Conservation (phyloP, 148 eudicot species). For the Chenopodium suecicum region DNA sequence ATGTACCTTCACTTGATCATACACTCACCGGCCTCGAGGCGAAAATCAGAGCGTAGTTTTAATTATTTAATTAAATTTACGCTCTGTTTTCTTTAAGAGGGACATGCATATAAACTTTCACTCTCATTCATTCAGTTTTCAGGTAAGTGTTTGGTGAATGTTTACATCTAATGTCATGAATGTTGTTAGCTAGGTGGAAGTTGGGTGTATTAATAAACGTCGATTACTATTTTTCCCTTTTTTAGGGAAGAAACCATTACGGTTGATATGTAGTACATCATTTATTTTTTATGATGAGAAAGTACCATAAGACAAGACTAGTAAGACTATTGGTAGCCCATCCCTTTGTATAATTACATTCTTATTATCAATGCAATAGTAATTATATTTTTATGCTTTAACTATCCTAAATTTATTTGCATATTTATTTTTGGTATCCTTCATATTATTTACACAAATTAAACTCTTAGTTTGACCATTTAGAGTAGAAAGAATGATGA, state of each 20-base stretch:
- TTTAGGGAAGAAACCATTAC: conserved; percentile 28
- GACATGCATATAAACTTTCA: conserved; percentile 26
- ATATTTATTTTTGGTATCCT: background rate
- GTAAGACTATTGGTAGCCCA: conserved; percentile 24
- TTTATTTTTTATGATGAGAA: conserved; percentile 30
- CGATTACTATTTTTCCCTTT: conserved; percentile 27
- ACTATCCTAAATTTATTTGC: background rate
- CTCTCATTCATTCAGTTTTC: conserved; percentile 26
- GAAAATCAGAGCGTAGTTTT: conserved; percentile 2
- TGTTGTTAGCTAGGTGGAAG: conserved; percentile 40
- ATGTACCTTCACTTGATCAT: conserved; percentile 2
- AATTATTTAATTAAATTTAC: background rate
- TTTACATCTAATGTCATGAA: conserved; percentile 31
- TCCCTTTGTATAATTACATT: conserved; percentile 14
- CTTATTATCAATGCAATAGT: conserved; percentile 4
- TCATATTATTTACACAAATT: conserved; percentile 19
- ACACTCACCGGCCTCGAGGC: background rate
- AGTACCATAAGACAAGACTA: conserved; percentile 31
- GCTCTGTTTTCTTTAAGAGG: conserved; percentile 19
- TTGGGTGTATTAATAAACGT: conserved; percentile 34
- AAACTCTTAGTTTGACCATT: conserved; percentile 2
- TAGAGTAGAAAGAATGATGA: conserved; percentile 5
- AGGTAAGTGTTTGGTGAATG: conserved; percentile 30
- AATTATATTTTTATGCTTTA: background rate
- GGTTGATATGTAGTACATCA: conserved; percentile 26